phyloP scores from a whole-genome alignment of 2,329 filamentous ascomycete species.

The Sporothrix curviconia region DNA sequence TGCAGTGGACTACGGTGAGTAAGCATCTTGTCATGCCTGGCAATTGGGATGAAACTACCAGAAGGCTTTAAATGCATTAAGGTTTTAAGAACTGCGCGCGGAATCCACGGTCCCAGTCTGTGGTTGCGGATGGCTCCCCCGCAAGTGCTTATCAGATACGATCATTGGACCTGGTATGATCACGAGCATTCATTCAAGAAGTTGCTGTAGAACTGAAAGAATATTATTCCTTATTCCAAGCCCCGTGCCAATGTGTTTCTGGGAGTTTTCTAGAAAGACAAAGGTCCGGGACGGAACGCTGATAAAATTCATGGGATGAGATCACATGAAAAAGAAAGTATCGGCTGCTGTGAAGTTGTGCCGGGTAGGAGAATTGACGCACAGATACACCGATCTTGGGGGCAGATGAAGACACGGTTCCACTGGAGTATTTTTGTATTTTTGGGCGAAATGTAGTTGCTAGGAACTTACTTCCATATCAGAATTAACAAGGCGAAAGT shows the following conservation, averaged over 20 bases:
- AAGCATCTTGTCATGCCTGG: background rate
- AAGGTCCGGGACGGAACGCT: background rate
- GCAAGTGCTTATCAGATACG: background rate
- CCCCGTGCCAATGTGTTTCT: too few relatives aligned
- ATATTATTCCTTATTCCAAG: too few relatives aligned
- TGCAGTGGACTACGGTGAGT: background rate
- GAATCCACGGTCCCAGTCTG: background rate
- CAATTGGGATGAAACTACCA: background rate
- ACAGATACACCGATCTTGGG: too few relatives aligned
- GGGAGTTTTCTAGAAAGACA: background rate
- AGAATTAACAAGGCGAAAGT: too few relatives aligned
- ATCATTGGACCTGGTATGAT: background rate
- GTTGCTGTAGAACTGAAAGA: too few relatives aligned
- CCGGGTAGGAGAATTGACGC: too few relatives aligned
- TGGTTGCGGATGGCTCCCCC: background rate
- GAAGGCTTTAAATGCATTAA: background rate
- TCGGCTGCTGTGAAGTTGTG: too few relatives aligned
- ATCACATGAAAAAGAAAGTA: too few relatives aligned
- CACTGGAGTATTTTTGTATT: too few relatives aligned
- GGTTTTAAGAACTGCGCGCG: background rate
- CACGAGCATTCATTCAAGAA: background rate
- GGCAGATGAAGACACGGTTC: too few relatives aligned
- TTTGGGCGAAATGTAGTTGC: too few relatives aligned
- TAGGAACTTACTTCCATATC: too few relatives aligned
- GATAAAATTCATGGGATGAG: background rate